Conservation (phyloP, 2,329 filamentous ascomycete genomes). For the Blastomyces gilchristii region DNA sequence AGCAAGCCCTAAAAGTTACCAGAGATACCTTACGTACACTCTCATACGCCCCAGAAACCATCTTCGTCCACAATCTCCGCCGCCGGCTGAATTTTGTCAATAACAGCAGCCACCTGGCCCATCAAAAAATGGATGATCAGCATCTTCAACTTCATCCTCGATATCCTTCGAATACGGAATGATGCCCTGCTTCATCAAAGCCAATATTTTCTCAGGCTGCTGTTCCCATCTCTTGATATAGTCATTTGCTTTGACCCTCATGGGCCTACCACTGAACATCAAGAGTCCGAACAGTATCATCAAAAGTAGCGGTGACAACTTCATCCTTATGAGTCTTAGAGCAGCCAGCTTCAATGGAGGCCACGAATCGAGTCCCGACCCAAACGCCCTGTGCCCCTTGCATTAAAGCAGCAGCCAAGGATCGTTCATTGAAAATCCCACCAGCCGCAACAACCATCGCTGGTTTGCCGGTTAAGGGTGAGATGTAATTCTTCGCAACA, state of each 20-base stretch:
- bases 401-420: slow-evolving; percentile 70
- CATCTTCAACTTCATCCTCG: slow-evolving; percentile 64
- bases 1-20: too few relatives aligned
- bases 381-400: slow-evolving; percentile 79
- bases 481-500: slow-evolving; percentile 61
- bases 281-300: slow-evolving; percentile 70
- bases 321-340: slow-evolving; percentile 71
- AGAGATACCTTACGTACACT: too few relatives aligned
- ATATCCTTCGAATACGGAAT: slow-evolving; percentile 75
- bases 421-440: slow-evolving; percentile 70
- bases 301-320: slow-evolving; percentile 67
- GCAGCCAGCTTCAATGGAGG: slow-evolving; percentile 67
- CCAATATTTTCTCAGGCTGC: slow-evolving; percentile 60
- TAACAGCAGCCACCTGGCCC: slow-evolving; percentile 80
- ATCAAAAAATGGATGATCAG: slow-evolving; percentile 79
- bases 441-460: slow-evolving; percentile 81
- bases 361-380: slow-evolving; percentile 89
- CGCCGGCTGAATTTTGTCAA: slow-evolving; percentile 67
- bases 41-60: slow-evolving; percentile 63
- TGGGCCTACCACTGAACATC: slow-evolving; percentile 63
- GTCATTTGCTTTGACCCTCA: slow-evolving; percentile 70
- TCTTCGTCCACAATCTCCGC: slow-evolving; percentile 70
- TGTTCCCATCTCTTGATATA: slow-evolving; percentile 75
- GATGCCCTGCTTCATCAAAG: slow-evolving; percentile 63
- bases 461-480: slow-evolving; percentile 55